Evolutionary conservation across 2,329 filamentous ascomycete species (phyloP).

Genomic region (Hymenoscyphus fraxineus): DNA sequence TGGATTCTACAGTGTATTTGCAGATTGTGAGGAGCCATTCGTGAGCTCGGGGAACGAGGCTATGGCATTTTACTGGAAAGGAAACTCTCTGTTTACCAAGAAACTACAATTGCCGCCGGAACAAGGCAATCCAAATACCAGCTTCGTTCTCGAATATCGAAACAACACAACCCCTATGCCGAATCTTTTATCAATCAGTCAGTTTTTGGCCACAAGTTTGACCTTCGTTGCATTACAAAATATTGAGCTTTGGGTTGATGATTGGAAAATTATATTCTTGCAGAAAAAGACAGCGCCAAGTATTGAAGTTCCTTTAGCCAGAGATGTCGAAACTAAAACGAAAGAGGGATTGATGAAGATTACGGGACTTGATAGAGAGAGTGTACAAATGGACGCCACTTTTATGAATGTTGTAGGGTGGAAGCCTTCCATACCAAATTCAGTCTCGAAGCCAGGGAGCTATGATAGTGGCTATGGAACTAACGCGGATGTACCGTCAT

Average conservation of each 20-base stretch:
- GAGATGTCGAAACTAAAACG: slow-evolving; percentile 76
- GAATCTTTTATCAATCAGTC: slow-evolving; percentile 77
- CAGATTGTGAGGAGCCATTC: slow-evolving; percentile 96
- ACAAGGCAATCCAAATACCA: slow-evolving; percentile 67
- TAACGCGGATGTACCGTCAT: slow-evolving; percentile 53
- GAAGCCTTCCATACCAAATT: slow-evolving; percentile 56
- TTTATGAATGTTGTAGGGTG: slow-evolving; percentile 88
- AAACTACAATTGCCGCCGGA: slow-evolving; percentile 69
- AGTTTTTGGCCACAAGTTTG: slow-evolving; percentile 90
- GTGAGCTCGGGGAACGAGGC: slow-evolving; percentile 88
- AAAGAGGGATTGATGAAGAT: slow-evolving; percentile 88
- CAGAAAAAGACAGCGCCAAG: slow-evolving; percentile 83
- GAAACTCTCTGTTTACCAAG: slow-evolving; percentile 92
- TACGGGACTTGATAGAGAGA: slow-evolving; percentile 73
- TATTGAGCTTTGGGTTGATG: slow-evolving; percentile 88
- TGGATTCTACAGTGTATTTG: slow-evolving; percentile 97
- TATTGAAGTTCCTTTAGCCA: slow-evolving; percentile 66
- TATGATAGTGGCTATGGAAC: slow-evolving; percentile 41
- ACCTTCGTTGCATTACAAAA: slow-evolving; percentile 88
- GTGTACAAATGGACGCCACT: slow-evolving; percentile 84
- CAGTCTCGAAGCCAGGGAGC: slow-evolving; percentile 27
- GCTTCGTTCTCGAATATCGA: slow-evolving; percentile 92
- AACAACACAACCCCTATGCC: slow-evolving; percentile 84
- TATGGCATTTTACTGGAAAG: slow-evolving; percentile 99
- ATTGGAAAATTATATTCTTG: slow-evolving; percentile 74